Percentiles rank a stretch among this genome's conserved stretches.
Conservation (phyloP, 306 rosid genomes). For the Oxytropis ochrocephala region DNA sequence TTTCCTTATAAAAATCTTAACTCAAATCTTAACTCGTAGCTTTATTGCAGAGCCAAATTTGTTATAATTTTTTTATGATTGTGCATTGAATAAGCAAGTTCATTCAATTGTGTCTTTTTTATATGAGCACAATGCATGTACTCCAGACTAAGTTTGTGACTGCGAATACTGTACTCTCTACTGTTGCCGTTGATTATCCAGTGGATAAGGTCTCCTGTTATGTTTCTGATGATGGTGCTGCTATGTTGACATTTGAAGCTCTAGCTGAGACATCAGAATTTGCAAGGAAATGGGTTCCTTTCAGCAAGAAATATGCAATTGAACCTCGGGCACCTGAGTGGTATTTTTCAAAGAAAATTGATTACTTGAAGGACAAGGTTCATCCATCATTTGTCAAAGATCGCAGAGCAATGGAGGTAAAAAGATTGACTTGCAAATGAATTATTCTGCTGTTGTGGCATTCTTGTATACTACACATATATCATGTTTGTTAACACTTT, state of each 20-base stretch:
- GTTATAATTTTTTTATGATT: background rate
- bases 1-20: constrained; percentile 3
- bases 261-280: constrained; percentile 91
- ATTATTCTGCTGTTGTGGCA: background rate
- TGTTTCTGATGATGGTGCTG: constrained; percentile 98
- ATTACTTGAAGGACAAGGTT: constrained; percentile 93
- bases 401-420: constrained; percentile 96
- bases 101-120: background rate
- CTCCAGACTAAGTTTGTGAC: constrained; percentile 51
- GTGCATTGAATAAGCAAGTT: background rate
- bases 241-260: constrained; percentile 97
- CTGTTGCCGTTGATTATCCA: constrained; percentile 93
- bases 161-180: constrained; percentile 90
- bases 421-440: constrained; percentile 6
- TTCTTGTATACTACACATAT: background rate
- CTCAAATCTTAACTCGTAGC: no score
- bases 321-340: constrained; percentile 99
- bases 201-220: constrained; percentile 98
- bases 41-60: background rate
- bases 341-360: constrained; percentile 92
- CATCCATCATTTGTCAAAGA: constrained; percentile 92
- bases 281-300: constrained; percentile 95
- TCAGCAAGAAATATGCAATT: constrained; percentile 66
- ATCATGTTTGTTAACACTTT: background rate
- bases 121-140: background rate